phyloP scores from a whole-genome alignment of 306 rosid genomes.

The Begonia fuchsioides region DNA sequence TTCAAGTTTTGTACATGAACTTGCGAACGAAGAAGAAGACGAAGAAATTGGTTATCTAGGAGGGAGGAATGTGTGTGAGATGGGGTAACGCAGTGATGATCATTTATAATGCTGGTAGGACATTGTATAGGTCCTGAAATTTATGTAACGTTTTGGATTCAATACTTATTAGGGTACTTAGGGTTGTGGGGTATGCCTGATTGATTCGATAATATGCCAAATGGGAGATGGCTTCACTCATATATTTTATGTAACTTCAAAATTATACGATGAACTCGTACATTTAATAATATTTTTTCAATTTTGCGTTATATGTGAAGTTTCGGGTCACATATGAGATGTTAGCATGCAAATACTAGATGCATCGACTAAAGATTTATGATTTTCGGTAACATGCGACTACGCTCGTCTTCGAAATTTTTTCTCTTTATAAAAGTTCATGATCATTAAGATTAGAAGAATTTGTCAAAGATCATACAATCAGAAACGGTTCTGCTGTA shows the following conservation, averaged over 20 bases:
- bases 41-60: not conserved
- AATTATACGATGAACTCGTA: not conserved
- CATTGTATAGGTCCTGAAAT: constrained; percentile 29
- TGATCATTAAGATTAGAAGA: too few species aligned
- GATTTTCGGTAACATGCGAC: too few species aligned
- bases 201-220: constrained; percentile 11
- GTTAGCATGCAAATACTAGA: not conserved
- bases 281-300: not conserved
- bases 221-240: not conserved
- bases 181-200: constrained; percentile 15
- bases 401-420: too few species aligned
- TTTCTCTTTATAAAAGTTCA: too few species aligned
- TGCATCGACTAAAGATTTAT: too few species aligned
- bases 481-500: too few species aligned
- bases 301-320: too few species aligned
- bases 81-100: constrained; percentile 21
- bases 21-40: constrained; percentile 1
- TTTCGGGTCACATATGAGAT: too few species aligned
- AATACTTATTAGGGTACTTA: constrained; percentile 38
- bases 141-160: constrained; percentile 31
- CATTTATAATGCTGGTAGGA: constrained; percentile 34
- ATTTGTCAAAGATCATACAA: too few species aligned
- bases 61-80: constrained; percentile 13
- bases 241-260: not conserved
- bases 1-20: too few species aligned